Percentiles rank a stretch among this genome's conserved stretches.
These are phyloP conservation scores for Scedosporium boydii DNA, from an alignment of 2,329 filamentous ascomycete genomes.

Conservation along the genomic window DNA sequence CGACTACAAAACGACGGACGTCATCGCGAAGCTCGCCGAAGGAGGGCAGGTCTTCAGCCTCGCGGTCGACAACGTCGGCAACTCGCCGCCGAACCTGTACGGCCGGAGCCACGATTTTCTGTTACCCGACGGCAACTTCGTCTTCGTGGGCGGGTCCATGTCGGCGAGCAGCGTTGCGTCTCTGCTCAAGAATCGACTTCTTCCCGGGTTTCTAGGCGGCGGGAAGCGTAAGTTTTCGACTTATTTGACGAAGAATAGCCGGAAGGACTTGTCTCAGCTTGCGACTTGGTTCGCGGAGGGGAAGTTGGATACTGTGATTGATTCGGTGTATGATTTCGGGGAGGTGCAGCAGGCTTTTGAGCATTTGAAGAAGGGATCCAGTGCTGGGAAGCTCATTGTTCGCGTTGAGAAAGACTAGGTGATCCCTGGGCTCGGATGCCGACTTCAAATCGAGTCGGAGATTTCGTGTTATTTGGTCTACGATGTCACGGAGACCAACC, in stretches of 20 bases:
- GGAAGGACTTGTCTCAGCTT: conserved; percentile 38
- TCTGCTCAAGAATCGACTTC: conserved; percentile 15
- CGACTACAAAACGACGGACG: conserved; percentile 46
- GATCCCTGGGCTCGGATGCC: too few species aligned
- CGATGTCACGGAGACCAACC: too few species aligned
- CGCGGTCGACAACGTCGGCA: conserved; percentile 49
- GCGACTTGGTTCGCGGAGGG: conserved; percentile 47
- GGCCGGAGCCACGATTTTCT: conserved; percentile 40
- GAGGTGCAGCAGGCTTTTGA: conserved; percentile 47
- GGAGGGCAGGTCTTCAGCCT: conserved; percentile 38
- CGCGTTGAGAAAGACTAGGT: conserved; percentile 10
- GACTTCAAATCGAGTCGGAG: too few species aligned
- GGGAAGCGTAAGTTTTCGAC: conserved; percentile 31
- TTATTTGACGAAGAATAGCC: conserved; percentile 27
- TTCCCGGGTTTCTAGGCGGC: conserved; percentile 27
- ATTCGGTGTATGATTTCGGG: conserved; percentile 44
- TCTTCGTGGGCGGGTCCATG: conserved; percentile 36
- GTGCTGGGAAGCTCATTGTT: conserved; percentile 50
- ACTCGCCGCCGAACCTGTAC: conserved; percentile 43
- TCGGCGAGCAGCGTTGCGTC: conserved; percentile 16
- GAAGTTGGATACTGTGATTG: conserved; percentile 46
- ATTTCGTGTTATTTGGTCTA: too few species aligned
- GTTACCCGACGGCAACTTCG: conserved; percentile 34
- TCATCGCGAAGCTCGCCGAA: conserved; percentile 34
- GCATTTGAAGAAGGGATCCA: conserved; percentile 47